Evolutionary conservation across 768 basidiomycete species (phyloP).

Genomic region (Mycena metata): DNA sequence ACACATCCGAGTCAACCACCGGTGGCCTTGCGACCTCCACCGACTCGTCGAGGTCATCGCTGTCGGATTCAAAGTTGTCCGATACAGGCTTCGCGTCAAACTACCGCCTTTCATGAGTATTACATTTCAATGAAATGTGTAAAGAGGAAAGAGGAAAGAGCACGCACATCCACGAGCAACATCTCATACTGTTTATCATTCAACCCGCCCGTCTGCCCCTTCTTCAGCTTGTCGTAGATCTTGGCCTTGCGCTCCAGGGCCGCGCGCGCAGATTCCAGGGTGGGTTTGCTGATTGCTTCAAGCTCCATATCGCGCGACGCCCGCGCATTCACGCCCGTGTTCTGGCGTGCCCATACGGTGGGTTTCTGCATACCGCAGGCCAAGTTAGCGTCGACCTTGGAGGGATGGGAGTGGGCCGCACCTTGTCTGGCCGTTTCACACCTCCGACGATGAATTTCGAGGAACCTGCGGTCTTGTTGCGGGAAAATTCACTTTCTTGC

Average conservation of each 20-base stretch:
- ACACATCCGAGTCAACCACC: constrained; percentile 76
- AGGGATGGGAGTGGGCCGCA: constrained; percentile 43
- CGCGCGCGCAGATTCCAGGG: constrained; percentile 78
- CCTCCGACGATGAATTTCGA: constrained; percentile 69
- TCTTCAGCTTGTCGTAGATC: constrained; percentile 83
- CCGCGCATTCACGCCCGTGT: constrained; percentile 78
- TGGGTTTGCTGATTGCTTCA: constrained; percentile 76
- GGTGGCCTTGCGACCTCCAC: constrained; percentile 66
- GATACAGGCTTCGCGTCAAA: constrained; percentile 71
- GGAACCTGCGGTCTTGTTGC: constrained; percentile 71
- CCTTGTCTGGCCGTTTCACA: constrained; percentile 79
- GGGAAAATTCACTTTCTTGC: constrained; percentile 69
- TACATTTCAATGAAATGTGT: background rate
- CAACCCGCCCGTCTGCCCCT: constrained; percentile 84
- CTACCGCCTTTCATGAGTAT: constrained; percentile 50
- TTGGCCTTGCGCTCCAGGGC: constrained; percentile 82
- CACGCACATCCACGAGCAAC: constrained; percentile 77
- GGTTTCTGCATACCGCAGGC: constrained; percentile 66
- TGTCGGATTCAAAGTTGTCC: constrained; percentile 73
- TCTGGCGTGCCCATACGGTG: constrained; percentile 81
- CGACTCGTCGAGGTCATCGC: constrained; percentile 87
- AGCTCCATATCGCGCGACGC: constrained; percentile 78
- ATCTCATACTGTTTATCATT: constrained; percentile 80
- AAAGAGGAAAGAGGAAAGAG: background rate
- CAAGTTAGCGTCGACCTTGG: background rate